Percentiles rank a stretch among this genome's conserved stretches.
Conservation (phyloP, 129 eudicot genomes). For the Chrysanthemum makinoi region DNA sequence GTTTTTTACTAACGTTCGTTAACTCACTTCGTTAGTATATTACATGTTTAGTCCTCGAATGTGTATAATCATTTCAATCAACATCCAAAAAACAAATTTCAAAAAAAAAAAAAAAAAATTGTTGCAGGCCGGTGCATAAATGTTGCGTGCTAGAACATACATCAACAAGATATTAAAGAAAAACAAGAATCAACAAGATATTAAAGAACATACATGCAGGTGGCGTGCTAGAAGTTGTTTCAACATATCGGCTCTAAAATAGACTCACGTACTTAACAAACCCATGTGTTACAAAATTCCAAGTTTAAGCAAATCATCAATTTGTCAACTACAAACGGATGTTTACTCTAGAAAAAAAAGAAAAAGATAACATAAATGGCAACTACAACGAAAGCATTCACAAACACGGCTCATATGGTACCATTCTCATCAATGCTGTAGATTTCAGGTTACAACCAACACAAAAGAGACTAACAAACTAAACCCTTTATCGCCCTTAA, state of each 20-base stretch:
- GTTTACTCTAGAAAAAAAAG: neutral
- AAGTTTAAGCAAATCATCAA: neutral
- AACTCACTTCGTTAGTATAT: too few relatives aligned
- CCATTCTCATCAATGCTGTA: neutral
- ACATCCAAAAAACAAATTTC: too few relatives aligned
- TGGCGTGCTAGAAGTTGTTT: too few relatives aligned
- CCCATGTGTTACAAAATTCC: neutral
- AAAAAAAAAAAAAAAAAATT: too few relatives aligned
- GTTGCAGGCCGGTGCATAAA: too few relatives aligned
- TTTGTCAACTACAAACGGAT: slow-evolving; percentile 7
- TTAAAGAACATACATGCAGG: too few relatives aligned
- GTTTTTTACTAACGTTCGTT: too few relatives aligned
- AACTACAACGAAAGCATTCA: neutral
- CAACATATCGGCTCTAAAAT: neutral
- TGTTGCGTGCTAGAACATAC: too few relatives aligned
- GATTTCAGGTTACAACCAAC: neutral
- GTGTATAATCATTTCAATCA: too few relatives aligned
- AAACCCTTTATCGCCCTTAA: neutral
- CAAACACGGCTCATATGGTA: neutral
- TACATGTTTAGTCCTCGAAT: too few relatives aligned
- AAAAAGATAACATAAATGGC: neutral
- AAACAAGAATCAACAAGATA: too few relatives aligned
- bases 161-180: too few relatives aligned
- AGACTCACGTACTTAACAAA: neutral
- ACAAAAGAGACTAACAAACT: neutral